Evolutionary conservation across 331 rosid genomes (phyloP), one percentile per base, ranked within the genome.

Genomic region (Quercus phellos): DNA sequence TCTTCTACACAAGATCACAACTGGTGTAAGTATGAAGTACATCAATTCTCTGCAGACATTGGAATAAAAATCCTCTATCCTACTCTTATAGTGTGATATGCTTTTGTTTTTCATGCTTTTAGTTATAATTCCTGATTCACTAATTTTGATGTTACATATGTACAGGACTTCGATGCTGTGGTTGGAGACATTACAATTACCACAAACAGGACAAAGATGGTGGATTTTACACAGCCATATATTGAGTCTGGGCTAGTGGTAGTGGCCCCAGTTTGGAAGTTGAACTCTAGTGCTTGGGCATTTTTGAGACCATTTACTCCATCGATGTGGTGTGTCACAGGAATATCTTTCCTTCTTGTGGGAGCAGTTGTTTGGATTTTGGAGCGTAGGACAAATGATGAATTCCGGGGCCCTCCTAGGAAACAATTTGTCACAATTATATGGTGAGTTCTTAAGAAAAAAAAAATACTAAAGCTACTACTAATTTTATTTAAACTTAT

Each of bases 181-280:
- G 87, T 88, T 12, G 94, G 94, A 0, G 97, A 92, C 74, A 77
- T 92, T 64, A 85, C 91, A 26, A 92, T 92, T 17, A 90, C 88
- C 71, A 90, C 91, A 1, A 87, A 81, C 82, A 67, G 97, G 71
- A 79, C 93, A 16, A 85, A 87, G 87, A 85, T 92, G 58, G 93
- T 84, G 60, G 97, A 92, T 82, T 92, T 92, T 63, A 90, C 97
- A 6, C 91, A 88, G 46, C 94, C 91, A 70, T 92, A 90, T 64
- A 74, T 88, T 26, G 94, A 88, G 76, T 88, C 94, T 0, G 93
- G 90, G 55, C 84, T 92, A 19, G 90, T 92, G 38, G 94, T 92
- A 4, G 89, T 88, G 63, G 97, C 97, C 24, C 88, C 94, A 5
- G 71, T 92, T n/a, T 80, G 74, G 79, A 88, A 88, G 85, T 46